Percentiles rank a stretch among this genome's conserved stretches.
Evolutionary conservation across 306 rosid species (phyloP).

Genomic region (Lotus japonicus): DNA sequence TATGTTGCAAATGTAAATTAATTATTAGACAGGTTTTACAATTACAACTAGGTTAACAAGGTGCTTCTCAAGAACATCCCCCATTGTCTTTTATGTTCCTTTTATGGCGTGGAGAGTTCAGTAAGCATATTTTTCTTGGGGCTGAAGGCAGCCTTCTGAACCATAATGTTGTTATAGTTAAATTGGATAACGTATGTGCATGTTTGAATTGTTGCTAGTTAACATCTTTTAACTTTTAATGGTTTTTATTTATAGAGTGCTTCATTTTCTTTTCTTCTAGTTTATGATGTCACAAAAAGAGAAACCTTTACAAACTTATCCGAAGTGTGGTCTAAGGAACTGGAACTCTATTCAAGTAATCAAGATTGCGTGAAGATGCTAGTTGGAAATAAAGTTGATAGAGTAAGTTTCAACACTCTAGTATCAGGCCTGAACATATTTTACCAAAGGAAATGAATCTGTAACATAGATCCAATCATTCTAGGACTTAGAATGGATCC

Average conservation of each 20-base stretch:
- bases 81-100: not conserved
- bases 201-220: not conserved
- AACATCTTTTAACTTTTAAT: not conserved
- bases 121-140: not conserved
- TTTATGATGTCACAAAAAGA: conserved; percentile 84
- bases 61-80: not conserved
- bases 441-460: not conserved
- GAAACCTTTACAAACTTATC: conserved; percentile 79
- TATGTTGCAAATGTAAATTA: too few relatives aligned
- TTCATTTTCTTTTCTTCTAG: conserved; percentile 33
- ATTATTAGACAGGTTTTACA: too few relatives aligned
- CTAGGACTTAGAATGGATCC: too few relatives aligned
- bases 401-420: conserved; percentile 46
- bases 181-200: not conserved
- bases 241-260: conserved; percentile 11
- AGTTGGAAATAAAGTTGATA: conserved; percentile 92
- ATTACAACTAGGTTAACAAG: too few relatives aligned
- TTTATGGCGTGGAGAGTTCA: not conserved
- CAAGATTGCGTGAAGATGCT: conserved; percentile 87
- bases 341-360: conserved; percentile 70
- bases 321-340: conserved; percentile 90
- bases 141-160: too few relatives aligned
- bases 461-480: not conserved
- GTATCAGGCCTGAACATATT: not conserved
- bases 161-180: not conserved